phyloP scores from a whole-genome alignment of 345 rosid species.

The Pistacia integerrima region DNA sequence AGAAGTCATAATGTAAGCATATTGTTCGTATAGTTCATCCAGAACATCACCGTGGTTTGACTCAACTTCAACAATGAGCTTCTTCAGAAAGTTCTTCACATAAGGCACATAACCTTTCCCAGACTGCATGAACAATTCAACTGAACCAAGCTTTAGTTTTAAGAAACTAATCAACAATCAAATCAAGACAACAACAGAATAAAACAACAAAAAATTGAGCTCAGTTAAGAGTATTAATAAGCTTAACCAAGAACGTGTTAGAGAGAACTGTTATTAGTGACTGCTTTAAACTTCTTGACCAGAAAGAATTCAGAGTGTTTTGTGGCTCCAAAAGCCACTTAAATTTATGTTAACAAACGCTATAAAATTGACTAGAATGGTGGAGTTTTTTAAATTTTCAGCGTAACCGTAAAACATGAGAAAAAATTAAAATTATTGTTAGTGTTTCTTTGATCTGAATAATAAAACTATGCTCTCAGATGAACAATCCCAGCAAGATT shows the following conservation, averaged over 20 bases:
- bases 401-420: background rate
- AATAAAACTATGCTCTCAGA: no score
- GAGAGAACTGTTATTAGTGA: background rate
- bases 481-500: no score
- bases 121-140: slow-evolving; percentile 38
- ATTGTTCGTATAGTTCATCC: slow-evolving; percentile 72
- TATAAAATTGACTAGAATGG: background rate
- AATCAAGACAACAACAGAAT: no score
- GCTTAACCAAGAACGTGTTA: background rate
- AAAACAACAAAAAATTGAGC: background rate
- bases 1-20: slow-evolving; percentile 52
- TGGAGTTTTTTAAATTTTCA: background rate
- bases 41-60: slow-evolving; percentile 45
- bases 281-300: no score
- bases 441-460: no score
- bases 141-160: slow-evolving; percentile 17
- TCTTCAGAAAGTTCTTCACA: slow-evolving; percentile 64
- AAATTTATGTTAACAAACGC: background rate
- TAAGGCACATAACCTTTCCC: slow-evolving; percentile 49
- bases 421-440: background rate
- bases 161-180: background rate
- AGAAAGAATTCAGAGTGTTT: background rate
- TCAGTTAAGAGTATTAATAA: background rate
- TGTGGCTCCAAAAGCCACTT: background rate
- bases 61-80: slow-evolving; percentile 72